These are phyloP conservation scores for Marsdenia floribunda DNA, from an alignment of 257 asterid genomes.

Conservation along the genomic window DNA sequence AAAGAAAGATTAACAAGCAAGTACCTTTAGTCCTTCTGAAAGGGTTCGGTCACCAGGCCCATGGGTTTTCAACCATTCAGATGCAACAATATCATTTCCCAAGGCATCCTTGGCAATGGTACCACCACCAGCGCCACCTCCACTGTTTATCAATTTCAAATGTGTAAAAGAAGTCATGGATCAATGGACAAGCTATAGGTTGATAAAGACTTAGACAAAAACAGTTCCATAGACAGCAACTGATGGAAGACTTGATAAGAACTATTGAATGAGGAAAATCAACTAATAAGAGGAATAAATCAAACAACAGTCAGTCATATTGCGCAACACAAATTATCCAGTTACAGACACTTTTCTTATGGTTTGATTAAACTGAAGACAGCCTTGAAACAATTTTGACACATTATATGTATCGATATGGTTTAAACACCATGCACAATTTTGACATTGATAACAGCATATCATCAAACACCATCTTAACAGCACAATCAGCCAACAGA, in stretches of 20 bases:
- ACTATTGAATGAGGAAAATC: neutral
- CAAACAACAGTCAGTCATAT: no score
- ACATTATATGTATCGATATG: neutral
- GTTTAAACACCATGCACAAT: neutral
- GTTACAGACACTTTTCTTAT: no score
- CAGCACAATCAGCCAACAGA: neutral
- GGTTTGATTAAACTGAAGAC: neutral
- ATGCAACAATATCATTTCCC: conserved; percentile 75
- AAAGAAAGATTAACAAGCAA: neutral
- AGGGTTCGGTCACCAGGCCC: conserved; percentile 91
- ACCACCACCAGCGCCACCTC: conserved; percentile 53
- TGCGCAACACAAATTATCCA: neutral
- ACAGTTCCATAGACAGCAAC: neutral
- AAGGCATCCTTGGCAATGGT: conserved; percentile 75
- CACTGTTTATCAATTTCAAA: conserved; percentile 32
- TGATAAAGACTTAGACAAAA: neutral
- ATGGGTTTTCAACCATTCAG: conserved; percentile 61
- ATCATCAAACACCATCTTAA: neutral
- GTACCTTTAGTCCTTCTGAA: conserved; percentile 83
- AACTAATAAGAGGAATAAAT: neutral
- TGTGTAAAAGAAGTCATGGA: neutral
- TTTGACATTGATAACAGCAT: neutral
- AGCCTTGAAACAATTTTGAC: neutral
- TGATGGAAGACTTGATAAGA: neutral
- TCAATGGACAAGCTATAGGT: neutral